Evolutionary conservation across 345 rosid species (phyloP).

Genomic region (Citrus trifoliata): DNA sequence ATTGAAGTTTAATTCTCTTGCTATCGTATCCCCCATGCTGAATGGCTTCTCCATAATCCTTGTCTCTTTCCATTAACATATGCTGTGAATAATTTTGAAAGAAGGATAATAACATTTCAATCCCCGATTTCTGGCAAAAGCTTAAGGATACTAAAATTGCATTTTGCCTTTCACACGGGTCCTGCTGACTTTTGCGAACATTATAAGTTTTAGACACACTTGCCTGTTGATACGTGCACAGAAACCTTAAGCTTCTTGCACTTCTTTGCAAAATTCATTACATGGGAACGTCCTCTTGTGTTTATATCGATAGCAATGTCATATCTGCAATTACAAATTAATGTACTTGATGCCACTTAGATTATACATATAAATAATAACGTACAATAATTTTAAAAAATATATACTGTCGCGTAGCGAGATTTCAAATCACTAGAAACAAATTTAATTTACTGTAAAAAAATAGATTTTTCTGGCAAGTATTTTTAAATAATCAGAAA

Average conservation of each 20-base stretch:
- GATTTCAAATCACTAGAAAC: no score
- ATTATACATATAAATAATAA: no score
- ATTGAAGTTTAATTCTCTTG: slow-evolving; percentile 41
- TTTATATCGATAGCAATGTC: slow-evolving; percentile 35
- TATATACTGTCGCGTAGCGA: no score
- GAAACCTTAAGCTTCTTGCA: slow-evolving; percentile 30
- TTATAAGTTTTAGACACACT: neutral
- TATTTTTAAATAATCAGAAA: no score
- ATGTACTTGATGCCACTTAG: neutral
- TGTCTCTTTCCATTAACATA: slow-evolving; percentile 94
- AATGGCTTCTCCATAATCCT: slow-evolving; percentile 80
- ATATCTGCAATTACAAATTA: slow-evolving; percentile 26
- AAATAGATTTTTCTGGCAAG: no score
- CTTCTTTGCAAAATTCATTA: slow-evolving; percentile 34
- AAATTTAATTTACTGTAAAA: no score
- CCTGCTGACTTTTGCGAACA: no score
- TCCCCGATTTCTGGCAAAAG: no score
- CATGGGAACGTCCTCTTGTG: slow-evolving; percentile 29
- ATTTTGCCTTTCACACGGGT: no score
- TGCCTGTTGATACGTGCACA: slow-evolving; percentile 42
- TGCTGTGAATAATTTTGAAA: slow-evolving; percentile 33
- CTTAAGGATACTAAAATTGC: no score
- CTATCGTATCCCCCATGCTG: slow-evolving; percentile 63
- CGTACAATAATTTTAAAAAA: no score
- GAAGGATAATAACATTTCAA: no score